Evolutionary conservation across 1,139 yeast genomes (phyloP).

Genomic region (Torulaspora globosa): DNA sequence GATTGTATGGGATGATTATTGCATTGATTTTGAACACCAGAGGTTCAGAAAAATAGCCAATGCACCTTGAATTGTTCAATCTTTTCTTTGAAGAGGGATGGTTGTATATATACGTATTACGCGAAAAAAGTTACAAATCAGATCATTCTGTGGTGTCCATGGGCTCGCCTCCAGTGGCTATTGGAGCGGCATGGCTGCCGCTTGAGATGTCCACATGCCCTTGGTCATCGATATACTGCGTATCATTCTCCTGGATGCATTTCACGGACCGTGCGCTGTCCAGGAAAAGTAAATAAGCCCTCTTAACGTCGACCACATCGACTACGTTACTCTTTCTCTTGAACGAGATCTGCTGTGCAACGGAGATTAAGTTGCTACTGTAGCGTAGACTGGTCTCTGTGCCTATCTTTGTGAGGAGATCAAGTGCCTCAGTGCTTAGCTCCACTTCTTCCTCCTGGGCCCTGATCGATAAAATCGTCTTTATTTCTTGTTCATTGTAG

Average conservation of each 20-base stretch:
- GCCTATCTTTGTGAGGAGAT: constrained; percentile 86
- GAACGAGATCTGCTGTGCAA: constrained; percentile 76
- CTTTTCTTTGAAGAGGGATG: not conserved
- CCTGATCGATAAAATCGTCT: constrained; percentile 80
- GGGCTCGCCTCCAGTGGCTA: constrained; percentile 19
- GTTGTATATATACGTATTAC: constrained; percentile 4
- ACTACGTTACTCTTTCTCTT: constrained; percentile 72
- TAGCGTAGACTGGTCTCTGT: constrained; percentile 89
- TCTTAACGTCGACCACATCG: constrained; percentile 79
- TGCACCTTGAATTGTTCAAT: not conserved
- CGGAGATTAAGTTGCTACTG: constrained; percentile 86
- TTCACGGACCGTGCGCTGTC: constrained; percentile 86
- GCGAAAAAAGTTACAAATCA: constrained; percentile 5
- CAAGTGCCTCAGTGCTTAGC: constrained; percentile 75
- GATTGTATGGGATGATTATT: constrained; percentile 90
- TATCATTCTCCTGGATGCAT: constrained; percentile 63
- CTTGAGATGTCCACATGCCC: constrained; percentile 58
- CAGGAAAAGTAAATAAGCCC: constrained; percentile 80
- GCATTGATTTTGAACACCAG: constrained; percentile 88
- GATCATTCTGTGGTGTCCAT: constrained; percentile 36
- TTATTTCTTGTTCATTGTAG: constrained; percentile 77
- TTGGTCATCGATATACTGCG: constrained; percentile 66
- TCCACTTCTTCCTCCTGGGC: constrained; percentile 97
- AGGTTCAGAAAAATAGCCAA: constrained; percentile 50
- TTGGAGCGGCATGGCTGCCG: constrained; percentile 17